Evolutionary conservation across 805 yeast species (phyloP), one percentile per base, ranked within the genome.

Genomic region (Helenozyma rhizophorensis): DNA sequence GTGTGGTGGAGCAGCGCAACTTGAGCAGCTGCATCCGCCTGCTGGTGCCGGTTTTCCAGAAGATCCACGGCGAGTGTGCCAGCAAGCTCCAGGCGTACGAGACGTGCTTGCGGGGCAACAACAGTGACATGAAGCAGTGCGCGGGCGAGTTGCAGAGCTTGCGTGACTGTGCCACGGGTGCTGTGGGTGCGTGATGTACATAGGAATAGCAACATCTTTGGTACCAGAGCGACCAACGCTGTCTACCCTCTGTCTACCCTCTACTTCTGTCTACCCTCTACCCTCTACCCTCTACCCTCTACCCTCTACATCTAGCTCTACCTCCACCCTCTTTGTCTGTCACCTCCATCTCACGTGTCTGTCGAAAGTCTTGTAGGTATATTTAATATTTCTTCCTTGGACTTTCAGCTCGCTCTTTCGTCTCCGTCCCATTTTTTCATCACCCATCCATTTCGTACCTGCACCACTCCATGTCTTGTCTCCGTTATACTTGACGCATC

Each of bases 1-100:
- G 95, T 51, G 54, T 60, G 0, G 54, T 53, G 24, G 72, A 78
- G 42, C 94, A 83, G 55, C 54, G 58, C 25, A 67, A 65, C 13
- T 65, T 85, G 23, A 71, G 85, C 12, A 45, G 49, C 13, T 85
- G 95, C 56, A 84, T 85, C 40, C 72, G 69, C 48, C 61, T 62
- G 10, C 51, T 64, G 23, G 90, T 83, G 11, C 90, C 94, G 1
- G 70, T 84, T 7, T 83, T 83, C 55, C 78, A 76, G 50, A 74
- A 69, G 50, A 83, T 85, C 44, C 78, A 82, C 50, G 62, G 65
- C 17, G 66, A 72, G 19, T 85, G 95, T 56, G 65, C 74, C 9
- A 65, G 64, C 3, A 62, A 72, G 28, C 66, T 85, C 56, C 67
- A 70, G 40, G 72, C 68, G 3, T 85, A 84, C 50, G 90, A 84